phyloP scores from a whole-genome alignment of 345 rosid genomes.

The Arabis hirsuta region DNA sequence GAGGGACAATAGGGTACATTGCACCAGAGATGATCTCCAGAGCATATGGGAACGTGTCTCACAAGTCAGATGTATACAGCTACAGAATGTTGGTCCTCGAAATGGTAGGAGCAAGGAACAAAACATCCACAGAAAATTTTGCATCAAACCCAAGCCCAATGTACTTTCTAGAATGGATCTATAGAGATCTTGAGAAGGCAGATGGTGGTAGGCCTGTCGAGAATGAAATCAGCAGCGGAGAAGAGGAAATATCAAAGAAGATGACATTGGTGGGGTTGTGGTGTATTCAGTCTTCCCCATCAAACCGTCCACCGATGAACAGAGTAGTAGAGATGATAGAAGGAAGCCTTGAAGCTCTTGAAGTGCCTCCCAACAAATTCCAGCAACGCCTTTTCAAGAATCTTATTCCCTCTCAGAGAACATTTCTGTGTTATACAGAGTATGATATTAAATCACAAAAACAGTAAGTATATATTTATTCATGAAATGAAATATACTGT shows the following conservation, averaged over 20 bases:
- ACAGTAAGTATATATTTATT: constrained; percentile 17
- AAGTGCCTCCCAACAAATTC: constrained; percentile 38
- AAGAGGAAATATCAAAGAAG: constrained; percentile 34
- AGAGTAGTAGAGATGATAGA: constrained; percentile 48
- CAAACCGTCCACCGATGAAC: constrained; percentile 37
- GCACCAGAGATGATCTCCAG: constrained; percentile 52
- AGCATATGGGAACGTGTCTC: constrained; percentile 44
- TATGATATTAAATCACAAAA: background rate
- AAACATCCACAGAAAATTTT: background rate
- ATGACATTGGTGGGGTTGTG: constrained; percentile 44
- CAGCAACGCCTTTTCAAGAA: constrained; percentile 7
- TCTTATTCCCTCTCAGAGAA: constrained; percentile 4
- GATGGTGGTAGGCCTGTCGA: background rate
- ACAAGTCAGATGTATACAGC: constrained; percentile 59
- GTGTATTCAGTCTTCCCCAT: constrained; percentile 47
- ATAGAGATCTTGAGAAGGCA: constrained; percentile 38
- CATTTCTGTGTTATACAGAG: background rate
- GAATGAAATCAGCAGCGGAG: constrained; percentile 11
- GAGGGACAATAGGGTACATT: constrained; percentile 57
- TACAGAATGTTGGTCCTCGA: constrained; percentile 56
- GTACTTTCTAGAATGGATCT: constrained; percentile 48
- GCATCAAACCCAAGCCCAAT: constrained; percentile 37
- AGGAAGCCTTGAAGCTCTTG: constrained; percentile 32
- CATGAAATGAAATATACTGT: constrained; percentile 4
- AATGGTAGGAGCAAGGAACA: constrained; percentile 49